Base-by-base conservation (phyloP, 2,329 filamentous ascomycete genomes). In the Chrysoporthe cubensis region DNA sequence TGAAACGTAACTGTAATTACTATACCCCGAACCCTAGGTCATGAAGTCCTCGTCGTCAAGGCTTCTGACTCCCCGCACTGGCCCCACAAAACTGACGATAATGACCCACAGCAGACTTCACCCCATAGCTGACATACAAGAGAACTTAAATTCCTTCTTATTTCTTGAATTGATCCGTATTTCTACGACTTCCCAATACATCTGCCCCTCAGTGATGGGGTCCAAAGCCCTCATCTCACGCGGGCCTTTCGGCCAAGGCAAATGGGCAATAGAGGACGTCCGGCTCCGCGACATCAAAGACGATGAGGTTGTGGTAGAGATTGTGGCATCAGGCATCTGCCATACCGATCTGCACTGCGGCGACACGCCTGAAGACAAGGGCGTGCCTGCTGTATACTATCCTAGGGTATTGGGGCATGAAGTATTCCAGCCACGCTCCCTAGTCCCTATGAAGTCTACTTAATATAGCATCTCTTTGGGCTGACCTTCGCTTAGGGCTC, bases 241-340 rank as follows among this genome's bases (percentile, higher is more conserved):
- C 26, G 76, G 76, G 0, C 75, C 76, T 0, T 75, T 77, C 42
- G 76, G 74, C 11, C 71, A 76, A 32, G 74, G 74, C 0, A 76
- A 75, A 71, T 78, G 76, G 76, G 72, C 73, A 2, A 71, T 78
- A 7, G 76, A 78, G 40, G 69, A 72, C 0, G 75, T 78, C 0
- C 72, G 70, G 1, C 72, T 77, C 14, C 74, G 75, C 13, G 72
- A 72, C 0, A 60, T 74, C 13, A 73, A 70, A 7, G 76, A 81
- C 1, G 80, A 84, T 42, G 85, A 87, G 73, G 74, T 87, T 1
- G 75, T 87, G 1, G 80, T 87, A 3, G 82, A 85, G 54, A 82
- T 87, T 67, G 77, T 86, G 0, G 84, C 85, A 0, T 81, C 81
- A 0, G 85, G 85, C 0, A 80, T 88, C 62, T 88, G 85, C 69